Conservation (phyloP, 805 yeast genomes). For the Suhomyces prunicola region DNA sequence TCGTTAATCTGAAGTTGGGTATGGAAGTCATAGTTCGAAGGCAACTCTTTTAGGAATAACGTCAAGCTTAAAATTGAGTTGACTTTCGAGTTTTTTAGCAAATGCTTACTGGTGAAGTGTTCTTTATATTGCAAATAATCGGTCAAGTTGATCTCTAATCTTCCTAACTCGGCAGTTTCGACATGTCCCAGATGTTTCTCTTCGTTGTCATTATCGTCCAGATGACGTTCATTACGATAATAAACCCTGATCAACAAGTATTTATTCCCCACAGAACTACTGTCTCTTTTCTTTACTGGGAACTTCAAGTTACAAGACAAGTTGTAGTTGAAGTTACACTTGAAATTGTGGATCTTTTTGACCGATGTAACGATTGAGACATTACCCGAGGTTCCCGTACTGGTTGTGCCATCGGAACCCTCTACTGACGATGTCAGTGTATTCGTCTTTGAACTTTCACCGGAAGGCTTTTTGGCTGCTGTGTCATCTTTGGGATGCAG, state of each 20-base stretch:
- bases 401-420: not conserved
- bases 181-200: constrained; percentile 6
- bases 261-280: constrained; percentile 41
- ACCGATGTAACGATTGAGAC: constrained; percentile 29
- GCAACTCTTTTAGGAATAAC: constrained; percentile 47
- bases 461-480: not conserved
- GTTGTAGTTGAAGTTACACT: constrained; percentile 35
- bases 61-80: constrained; percentile 73
- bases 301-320: constrained; percentile 38
- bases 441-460: not conserved
- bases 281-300: constrained; percentile 33
- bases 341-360: constrained; percentile 37
- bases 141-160: constrained; percentile 61
- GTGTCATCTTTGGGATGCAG: constrained; percentile 1
- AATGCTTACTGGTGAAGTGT: constrained; percentile 56
- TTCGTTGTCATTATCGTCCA: not conserved
- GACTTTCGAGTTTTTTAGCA: constrained; percentile 74
- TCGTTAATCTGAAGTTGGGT: constrained; percentile 40
- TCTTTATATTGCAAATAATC: constrained; percentile 62
- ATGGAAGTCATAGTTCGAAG: constrained; percentile 38
- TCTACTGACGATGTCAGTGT: not conserved
- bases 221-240: constrained; percentile 21
- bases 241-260: constrained; percentile 36
- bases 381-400: constrained; percentile 15
- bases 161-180: constrained; percentile 56